Evolutionary conservation across 805 yeast genomes (phyloP), one percentile per base, ranked within the genome.

Genomic region (Suhomyces sp.): DNA sequence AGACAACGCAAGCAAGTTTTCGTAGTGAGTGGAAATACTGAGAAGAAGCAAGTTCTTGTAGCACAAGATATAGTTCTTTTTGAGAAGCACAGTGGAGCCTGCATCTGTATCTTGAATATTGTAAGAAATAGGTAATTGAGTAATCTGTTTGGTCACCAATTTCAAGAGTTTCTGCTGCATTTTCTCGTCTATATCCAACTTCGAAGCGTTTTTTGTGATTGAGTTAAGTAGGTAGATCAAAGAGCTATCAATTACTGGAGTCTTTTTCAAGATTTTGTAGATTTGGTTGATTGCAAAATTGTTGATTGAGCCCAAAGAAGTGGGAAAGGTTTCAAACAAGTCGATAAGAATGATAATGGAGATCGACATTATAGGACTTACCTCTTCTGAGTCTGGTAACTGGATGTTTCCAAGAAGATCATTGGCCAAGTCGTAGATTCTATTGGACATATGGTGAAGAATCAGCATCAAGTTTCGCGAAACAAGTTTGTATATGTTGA

Each of bases 171-270:
- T 76, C 7, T 68, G 63, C 52, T 67, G 74, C 3, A 68, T 53
- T 55, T 74, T 76, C 23, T 74, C 79, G 56, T 75, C 78, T 8
- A 74, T 57, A 50, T 75, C 79, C 4, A 65, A 54, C 52, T 67
- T 70, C 19, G 73, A 64, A 17, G 78, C 71, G 47, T 66, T 67
- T 49, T 69, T 69, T 15, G 72, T 62, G 13, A 74, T 60, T 2
- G 65, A 56, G 47, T 65, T 61, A 33, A 74, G 60, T 19, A 76
- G 60, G 52, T 59, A 73, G 9, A 70, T 61, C 52, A 74, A 56
- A 47, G 64, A 61, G 51, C 60, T 56, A 54, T 60, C 64, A 12
- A 60, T 57, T 7, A 42, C 5, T 2, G 77, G 69, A 42, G 50
- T 56, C 47, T 72, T 74, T 62, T 74, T 76, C 45, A 76, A 48